These are phyloP conservation scores for Helotiales sp. DNA, from an alignment of 2,329 filamentous ascomycete species.

Conservation along the genomic window DNA sequence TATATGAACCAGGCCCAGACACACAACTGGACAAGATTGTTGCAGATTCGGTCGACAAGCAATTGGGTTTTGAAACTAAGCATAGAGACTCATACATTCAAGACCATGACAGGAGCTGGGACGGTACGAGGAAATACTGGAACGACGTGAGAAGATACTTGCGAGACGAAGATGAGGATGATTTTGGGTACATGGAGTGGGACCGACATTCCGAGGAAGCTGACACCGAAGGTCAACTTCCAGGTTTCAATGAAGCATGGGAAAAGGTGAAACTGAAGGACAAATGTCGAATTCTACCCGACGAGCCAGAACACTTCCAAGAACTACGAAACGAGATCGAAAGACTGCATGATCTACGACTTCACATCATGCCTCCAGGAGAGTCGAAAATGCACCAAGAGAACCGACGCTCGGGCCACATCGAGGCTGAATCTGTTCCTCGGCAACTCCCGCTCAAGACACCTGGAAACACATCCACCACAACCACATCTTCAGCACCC, in stretches of 20 bases:
- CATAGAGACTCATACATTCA: neutral
- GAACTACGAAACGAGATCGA: too few species aligned
- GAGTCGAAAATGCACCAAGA: too few species aligned
- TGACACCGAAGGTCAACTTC: neutral
- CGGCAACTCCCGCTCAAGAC: conserved; percentile 5
- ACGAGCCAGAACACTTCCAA: too few species aligned
- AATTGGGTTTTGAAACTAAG: conserved; percentile 18
- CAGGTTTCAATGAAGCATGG: neutral
- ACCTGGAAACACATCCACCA: too few species aligned
- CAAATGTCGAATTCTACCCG: neutral
- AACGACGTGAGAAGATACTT: conserved; percentile 2
- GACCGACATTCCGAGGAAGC: neutral
- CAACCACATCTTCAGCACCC: conserved; percentile 25
- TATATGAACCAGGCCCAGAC: neutral
- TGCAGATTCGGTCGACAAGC: conserved; percentile 5
- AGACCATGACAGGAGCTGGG: neutral
- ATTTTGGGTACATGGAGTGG: neutral
- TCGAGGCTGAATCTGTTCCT: too few species aligned
- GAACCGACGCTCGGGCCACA: too few species aligned
- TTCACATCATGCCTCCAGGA: too few species aligned
- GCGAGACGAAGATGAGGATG: conserved; percentile 2
- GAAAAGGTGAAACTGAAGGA: neutral
- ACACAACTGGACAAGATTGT: too few species aligned
- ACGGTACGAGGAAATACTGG: conserved; percentile 1
- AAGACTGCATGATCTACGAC: too few species aligned